phyloP scores from a whole-genome alignment of 108 stramenopile genomes.

The Ochromonas danica region DNA sequence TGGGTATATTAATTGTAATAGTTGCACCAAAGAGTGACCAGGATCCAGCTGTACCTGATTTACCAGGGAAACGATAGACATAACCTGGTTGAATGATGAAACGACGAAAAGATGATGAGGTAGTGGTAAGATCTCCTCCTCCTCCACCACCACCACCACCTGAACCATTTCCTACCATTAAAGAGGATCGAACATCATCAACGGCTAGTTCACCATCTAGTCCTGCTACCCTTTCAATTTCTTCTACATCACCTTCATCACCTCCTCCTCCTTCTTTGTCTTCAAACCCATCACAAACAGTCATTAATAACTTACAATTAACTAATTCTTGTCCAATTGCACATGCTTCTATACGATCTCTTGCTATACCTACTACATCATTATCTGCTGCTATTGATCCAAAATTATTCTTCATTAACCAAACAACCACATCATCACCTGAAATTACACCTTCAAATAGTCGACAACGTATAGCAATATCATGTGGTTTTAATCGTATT shows the following conservation, averaged over 20 bases:
- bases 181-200: too few species aligned
- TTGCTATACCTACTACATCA: not conserved
- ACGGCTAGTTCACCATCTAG: too few species aligned
- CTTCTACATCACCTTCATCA: not conserved
- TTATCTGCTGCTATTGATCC: not conserved
- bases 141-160: not conserved
- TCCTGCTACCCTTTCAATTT: not conserved
- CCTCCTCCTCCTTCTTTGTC: not conserved
- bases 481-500: not conserved
- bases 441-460: constrained; percentile 37
- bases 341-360: constrained; percentile 28
- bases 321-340: constrained; percentile 30
- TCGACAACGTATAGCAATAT: constrained; percentile 31
- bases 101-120: not conserved
- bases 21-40: constrained; percentile 27
- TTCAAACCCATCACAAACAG: constrained; percentile 20
- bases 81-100: constrained; percentile 8
- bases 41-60: not conserved
- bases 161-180: too few species aligned
- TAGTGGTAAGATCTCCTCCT: not conserved
- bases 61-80: constrained; percentile 30
- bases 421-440: constrained; percentile 15
- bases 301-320: not conserved
- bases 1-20: not conserved
- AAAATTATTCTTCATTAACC: not conserved